Conservation (phyloP, 768 basidiomycete species). For the Psilocybe sp. region DNA sequence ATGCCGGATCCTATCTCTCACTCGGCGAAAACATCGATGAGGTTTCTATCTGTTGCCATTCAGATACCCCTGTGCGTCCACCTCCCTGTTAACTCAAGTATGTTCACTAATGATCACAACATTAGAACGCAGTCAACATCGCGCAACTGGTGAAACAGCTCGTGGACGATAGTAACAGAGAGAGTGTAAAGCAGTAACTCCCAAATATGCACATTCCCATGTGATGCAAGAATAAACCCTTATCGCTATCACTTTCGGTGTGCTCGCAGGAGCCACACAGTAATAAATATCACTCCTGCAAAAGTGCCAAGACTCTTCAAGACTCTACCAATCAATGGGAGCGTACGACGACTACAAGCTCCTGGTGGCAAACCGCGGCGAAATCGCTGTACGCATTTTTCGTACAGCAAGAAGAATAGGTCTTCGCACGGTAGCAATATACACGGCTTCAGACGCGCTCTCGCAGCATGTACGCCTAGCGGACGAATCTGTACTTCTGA, state of each 20-base stretch:
- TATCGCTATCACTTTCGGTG: neutral
- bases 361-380: constrained; percentile 69
- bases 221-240: neutral
- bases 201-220: neutral
- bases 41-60: constrained; percentile 65
- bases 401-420: constrained; percentile 51
- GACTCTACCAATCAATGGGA: neutral
- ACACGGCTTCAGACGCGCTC: constrained; percentile 55
- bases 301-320: neutral
- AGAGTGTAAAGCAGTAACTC: constrained; percentile 19
- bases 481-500: constrained; percentile 41
- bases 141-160: constrained; percentile 49
- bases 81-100: neutral
- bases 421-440: constrained; percentile 54
- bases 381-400: constrained; percentile 66
- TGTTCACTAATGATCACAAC: neutral
- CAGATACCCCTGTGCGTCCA: constrained; percentile 55
- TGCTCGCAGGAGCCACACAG: neutral
- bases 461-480: constrained; percentile 58
- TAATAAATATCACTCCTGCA: neutral
- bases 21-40: constrained; percentile 41
- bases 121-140: constrained; percentile 52
- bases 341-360: constrained; percentile 41
- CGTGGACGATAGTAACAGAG: constrained; percentile 51
- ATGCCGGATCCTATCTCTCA: constrained; percentile 35